These are phyloP conservation scores for Plasmodium berghei DNA, from an alignment of 169 alveolate species.

Conservation along the genomic window DNA sequence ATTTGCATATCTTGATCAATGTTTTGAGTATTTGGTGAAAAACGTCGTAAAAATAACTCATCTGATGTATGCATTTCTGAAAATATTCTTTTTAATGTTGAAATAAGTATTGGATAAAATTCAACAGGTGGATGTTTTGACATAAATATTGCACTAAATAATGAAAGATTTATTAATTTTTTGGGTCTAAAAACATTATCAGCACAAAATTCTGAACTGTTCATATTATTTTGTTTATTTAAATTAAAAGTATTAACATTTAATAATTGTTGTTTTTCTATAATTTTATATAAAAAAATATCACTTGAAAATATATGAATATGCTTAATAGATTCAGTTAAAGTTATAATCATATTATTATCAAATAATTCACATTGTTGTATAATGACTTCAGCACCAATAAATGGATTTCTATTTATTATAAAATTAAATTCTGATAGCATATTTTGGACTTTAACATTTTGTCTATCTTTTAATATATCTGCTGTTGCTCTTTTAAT, in stretches of 20 bases:
- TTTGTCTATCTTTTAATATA: conserved; percentile 54
- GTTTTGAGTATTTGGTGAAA: not conserved
- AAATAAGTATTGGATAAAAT: conserved; percentile 40
- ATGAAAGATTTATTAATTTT: conserved; percentile 39
- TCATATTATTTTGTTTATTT: conserved; percentile 35
- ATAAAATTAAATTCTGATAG: conserved; percentile 6
- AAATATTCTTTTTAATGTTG: conserved; percentile 47
- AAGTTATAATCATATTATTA: conserved; percentile 65
- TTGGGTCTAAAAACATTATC: conserved; percentile 50
- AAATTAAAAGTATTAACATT: conserved; percentile 48
- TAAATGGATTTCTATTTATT: conserved; percentile 54
- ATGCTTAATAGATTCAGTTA: conserved; percentile 51
- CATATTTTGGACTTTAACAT: conserved; percentile 31
- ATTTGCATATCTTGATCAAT: not conserved
- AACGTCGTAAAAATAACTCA: conserved; percentile 1
- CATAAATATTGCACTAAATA: conserved; percentile 55
- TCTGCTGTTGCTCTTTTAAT: conserved; percentile 55
- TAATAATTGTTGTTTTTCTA: conserved; percentile 59
- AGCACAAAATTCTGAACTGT: conserved; percentile 32
- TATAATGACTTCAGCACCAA: conserved; percentile 20
- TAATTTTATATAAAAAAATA: conserved; percentile 46
- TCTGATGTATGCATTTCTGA: conserved; percentile 53
- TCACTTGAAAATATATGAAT: conserved; percentile 53
- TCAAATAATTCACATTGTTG: conserved; percentile 67
- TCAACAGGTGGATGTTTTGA: conserved; percentile 55